Base-by-base conservation (phyloP, 2,329 filamentous ascomycete genomes). In the Trichoderma endophyticum region DNA sequence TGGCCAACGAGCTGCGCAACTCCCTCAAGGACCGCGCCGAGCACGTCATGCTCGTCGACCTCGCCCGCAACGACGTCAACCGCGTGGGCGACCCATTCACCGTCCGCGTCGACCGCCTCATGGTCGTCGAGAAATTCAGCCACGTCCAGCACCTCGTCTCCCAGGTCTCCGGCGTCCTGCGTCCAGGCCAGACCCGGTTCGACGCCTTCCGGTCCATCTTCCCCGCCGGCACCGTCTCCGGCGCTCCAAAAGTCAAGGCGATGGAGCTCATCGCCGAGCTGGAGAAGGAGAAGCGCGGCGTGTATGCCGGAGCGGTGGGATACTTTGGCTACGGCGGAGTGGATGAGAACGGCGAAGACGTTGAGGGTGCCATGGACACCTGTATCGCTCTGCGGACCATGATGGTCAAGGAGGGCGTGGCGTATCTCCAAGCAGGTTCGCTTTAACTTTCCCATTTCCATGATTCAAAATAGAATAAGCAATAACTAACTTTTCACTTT, bases 201-300 rank as follows among this genome's bases (percentile, higher is more conserved):
- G 95, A 98, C 79, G 96, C 96, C 11, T 97, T 99, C 84, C 89
- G 95, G 51, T 95, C 93, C 75, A 98, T 99, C 77, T 99, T 99
- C 85, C 96, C 96, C 0, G 96, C 96, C 5, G 96, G 96, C 71
- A 99, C 96, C 0, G 95, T 98, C 34, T 96, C 93, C 21, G 96
- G 96, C 5, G 95, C 96, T 4, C 96, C 96, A 72, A 99, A 99
- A 84, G 94, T 99, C 70, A 90, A 91, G 74, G 96, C 96, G 3
- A 99, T 99, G 96, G 93, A 98, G 83, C 86, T 99, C 73, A 99
- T 99, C 77, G 94, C 93, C 61, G 95, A 98, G 84, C 84, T 98
- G 61, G 96, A 99, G 83, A 86, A 88, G 75, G 96, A 99, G 87
- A 98, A 98, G 86, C 88, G 96, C 70, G 95, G 96, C 54, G 90